Evolutionary conservation across 805 yeast genomes (phyloP), one percentile per base, ranked within the genome.

Genomic region (Yamadazyma scolyti): DNA sequence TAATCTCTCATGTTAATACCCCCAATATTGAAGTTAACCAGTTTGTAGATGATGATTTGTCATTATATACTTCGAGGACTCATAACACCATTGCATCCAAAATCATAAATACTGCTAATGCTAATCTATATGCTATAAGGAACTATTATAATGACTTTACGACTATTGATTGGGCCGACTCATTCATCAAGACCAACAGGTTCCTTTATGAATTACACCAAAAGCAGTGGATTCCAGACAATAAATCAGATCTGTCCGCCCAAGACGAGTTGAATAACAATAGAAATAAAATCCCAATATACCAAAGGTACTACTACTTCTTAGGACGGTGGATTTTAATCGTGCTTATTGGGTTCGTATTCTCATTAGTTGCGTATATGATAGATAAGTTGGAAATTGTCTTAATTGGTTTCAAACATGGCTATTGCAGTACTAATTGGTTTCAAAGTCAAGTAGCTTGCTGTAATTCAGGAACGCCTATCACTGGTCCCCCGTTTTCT

Each of bases 141-240:
- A 61, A 58, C 40, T 72, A 58, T 54, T 75, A 75, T 47, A 77
- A 75, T 46, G 79, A 75, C 49, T 75, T 74, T 51, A 75, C 82
- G 14, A 73, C 79, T 12, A 71, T 75, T 11, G 82, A 75, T 50
- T 75, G 81, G 80, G 68, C 72, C 2, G 61, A 64, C 18, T 77
- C 75, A 19, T 61, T 64, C 21, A 54, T 73, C 18, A 54, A 56
- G 33, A 70, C 69, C 30, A 65, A 73, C 20, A 54, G 50, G 23
- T 52, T 73, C 23, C 54, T 61, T 38, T 68, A 55, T 39, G 50
- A 52, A 27, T 44, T 74, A 25, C 48, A 61, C 30, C 48, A 59
- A 18, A 37, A 45, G 53, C 13, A 65, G 56, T 30, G 51, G 47
- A 34, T 47, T 21, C 36, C 30, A 8, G 34, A 28, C 14, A 19